phyloP scores from a whole-genome alignment of 1,139 yeast species.

The Meyerozyma elateridarum region DNA sequence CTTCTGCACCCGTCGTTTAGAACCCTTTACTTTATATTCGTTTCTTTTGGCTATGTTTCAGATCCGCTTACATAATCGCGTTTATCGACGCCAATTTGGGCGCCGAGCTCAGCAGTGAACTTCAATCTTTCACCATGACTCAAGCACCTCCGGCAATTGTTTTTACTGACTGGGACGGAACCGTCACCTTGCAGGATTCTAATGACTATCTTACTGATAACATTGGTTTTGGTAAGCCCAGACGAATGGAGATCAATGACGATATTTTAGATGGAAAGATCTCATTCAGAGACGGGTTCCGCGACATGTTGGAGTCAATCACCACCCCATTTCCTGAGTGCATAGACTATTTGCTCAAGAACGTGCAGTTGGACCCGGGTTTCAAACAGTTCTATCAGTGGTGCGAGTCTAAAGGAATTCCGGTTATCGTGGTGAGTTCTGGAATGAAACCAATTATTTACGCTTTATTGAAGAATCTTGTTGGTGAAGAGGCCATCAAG shows the following conservation, averaged over 20 bases:
- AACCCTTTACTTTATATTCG: no score
- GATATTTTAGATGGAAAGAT: slow-evolving; percentile 65
- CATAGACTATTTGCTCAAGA: slow-evolving; percentile 53
- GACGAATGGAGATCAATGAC: slow-evolving; percentile 64
- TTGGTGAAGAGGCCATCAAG: slow-evolving; percentile 70
- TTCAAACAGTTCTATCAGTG: slow-evolving; percentile 77
- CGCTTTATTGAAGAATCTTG: slow-evolving; percentile 66
- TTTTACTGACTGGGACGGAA: slow-evolving; percentile 97
- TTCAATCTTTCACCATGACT: not conserved
- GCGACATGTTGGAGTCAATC: slow-evolving; percentile 77
- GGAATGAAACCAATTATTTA: slow-evolving; percentile 92
- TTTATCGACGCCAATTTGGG: no score
- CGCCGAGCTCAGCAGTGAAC: no score
- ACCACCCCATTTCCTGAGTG: slow-evolving; percentile 77
- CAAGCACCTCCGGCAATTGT: slow-evolving; percentile 58
- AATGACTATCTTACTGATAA: slow-evolving; percentile 88
- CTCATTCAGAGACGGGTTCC: slow-evolving; percentile 78
- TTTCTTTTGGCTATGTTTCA: no score
- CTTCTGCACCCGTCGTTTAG: no score
- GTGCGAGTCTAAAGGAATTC: slow-evolving; percentile 67
- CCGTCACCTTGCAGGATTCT: slow-evolving; percentile 86
- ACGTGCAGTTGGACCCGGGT: slow-evolving; percentile 84
- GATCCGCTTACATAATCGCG: no score
- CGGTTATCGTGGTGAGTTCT: slow-evolving; percentile 75
- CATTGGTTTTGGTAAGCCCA: slow-evolving; percentile 76